Base-by-base conservation (phyloP, 345 rosid genomes). In the Aurinia saxatilis region DNA sequence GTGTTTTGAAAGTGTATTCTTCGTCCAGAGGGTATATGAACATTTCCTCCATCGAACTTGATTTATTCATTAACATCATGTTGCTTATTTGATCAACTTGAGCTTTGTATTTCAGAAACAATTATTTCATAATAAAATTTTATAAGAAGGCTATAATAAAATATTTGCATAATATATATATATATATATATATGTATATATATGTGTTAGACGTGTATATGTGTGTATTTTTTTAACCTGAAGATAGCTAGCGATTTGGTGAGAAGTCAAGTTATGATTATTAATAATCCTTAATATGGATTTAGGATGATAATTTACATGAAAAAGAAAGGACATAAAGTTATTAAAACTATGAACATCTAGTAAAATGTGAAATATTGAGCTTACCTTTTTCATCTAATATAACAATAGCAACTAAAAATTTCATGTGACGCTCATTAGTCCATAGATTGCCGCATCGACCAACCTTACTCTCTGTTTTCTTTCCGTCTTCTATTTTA, bases 71-170 rank as follows among this genome's bases (percentile, higher is more conserved):
- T n/a, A n/a, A n/a, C n/a, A n/a, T n/a, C n/a, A n/a, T n/a, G n/a
- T n/a, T n/a, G 1, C 4, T 30, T 36, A 67, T 21, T 12, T 17
- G 73, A 25, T 66, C 63, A 34, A 71, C 59, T 54, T 71, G 77
- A 57, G 53, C 23, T 67, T 67, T 82, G 63, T 74, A 69, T 70
- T 78, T 82, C 88, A 82, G 75, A 33, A 72, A 72, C 8, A 39
- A 15, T 21, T n/a, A 44, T 30, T 0, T 0, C 3, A 39, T 2
- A n/a, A n/a, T n/a, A n/a, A n/a, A 9, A n/a, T n/a, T n/a, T n/a
- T n/a, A n/a, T n/a, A n/a, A n/a, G n/a, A n/a, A n/a, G n/a, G n/a
- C n/a, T n/a, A n/a, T n/a, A n/a, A n/a, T n/a, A n/a, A n/a, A n/a
- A n/a, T n/a, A n/a, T n/a, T n/a, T n/a, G n/a, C n/a, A 23, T 1